Conservation (phyloP, 176 grass and related monocot genomes). For the Musa schizocarpa region DNA sequence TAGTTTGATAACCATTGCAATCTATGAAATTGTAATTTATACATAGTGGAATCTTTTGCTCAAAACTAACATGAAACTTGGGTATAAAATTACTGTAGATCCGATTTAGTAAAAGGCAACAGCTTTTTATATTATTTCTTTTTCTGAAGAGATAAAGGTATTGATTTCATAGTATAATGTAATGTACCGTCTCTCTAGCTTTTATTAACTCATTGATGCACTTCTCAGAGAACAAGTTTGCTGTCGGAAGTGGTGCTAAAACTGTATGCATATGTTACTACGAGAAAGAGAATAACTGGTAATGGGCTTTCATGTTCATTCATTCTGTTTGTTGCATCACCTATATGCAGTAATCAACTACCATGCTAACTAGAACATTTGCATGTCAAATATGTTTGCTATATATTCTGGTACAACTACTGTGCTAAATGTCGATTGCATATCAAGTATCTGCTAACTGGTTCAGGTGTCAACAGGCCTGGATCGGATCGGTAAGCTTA, state of each 20-base stretch:
- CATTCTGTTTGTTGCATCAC: not conserved
- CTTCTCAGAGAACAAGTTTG: slow-evolving; percentile 96
- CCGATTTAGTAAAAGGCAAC: no score
- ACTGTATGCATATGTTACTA: slow-evolving; percentile 96
- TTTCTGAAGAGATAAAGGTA: no score
- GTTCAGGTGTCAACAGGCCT: not conserved
- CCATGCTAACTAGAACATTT: not conserved
- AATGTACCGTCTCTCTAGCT: not conserved
- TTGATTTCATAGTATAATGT: not conserved
- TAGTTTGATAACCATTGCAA: no score
- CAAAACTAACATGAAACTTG: no score
- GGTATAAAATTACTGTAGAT: no score
- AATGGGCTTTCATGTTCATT: slow-evolving; percentile 21
- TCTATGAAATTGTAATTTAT: no score
- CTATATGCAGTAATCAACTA: not conserved
- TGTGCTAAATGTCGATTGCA: not conserved
- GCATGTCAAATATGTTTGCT: not conserved
- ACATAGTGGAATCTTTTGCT: no score
- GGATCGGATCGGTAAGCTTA: no score
- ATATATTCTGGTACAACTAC: not conserved
- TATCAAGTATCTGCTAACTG: not conserved
- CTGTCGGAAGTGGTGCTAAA: slow-evolving; percentile 98
- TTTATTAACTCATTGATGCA: not conserved
- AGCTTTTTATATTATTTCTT: no score
- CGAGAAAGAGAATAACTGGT: slow-evolving; percentile 96